These are phyloP conservation scores for Periconia digitata DNA, from an alignment of 2,329 filamentous ascomycete genomes.

Conservation along the genomic window DNA sequence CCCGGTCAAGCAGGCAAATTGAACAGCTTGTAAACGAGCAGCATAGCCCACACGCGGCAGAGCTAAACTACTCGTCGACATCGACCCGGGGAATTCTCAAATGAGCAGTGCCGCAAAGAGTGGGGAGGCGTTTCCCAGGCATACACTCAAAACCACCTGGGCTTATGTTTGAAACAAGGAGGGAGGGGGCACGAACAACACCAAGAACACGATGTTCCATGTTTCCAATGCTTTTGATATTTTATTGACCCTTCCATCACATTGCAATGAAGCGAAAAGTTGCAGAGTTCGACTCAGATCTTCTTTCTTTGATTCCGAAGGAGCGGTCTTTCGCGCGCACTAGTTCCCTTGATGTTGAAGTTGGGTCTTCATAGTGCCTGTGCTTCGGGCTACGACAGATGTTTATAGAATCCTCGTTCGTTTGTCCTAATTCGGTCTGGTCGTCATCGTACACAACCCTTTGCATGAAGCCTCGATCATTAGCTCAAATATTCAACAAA, in stretches of 20 bases:
- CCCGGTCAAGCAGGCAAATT: constrained; percentile 1
- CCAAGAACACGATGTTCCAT: neutral
- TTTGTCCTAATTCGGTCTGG: neutral
- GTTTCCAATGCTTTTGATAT: too few relatives aligned
- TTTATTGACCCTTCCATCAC: too few relatives aligned
- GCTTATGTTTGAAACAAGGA: neutral
- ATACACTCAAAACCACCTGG: constrained; percentile 2
- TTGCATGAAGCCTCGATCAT: too few relatives aligned
- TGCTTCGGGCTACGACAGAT: neutral
- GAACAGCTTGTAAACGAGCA: constrained; percentile 17
- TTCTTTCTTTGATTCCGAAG: too few relatives aligned
- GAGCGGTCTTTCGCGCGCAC: too few relatives aligned
- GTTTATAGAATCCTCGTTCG: neutral
- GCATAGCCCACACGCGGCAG: neutral
- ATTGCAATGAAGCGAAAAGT: too few relatives aligned
- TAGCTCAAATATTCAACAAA: neutral
- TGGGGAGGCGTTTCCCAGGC: constrained; percentile 10
- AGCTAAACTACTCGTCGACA: neutral
- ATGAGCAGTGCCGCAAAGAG: constrained; percentile 10
- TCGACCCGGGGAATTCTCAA: constrained; percentile 2
- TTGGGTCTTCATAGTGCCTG: neutral
- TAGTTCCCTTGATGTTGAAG: too few relatives aligned
- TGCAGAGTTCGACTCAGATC: too few relatives aligned
- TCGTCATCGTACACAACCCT: neutral
- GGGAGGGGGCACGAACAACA: neutral